Base-by-base conservation (phyloP, 352 stramenopile species). In the Pythium brassicae region DNA sequence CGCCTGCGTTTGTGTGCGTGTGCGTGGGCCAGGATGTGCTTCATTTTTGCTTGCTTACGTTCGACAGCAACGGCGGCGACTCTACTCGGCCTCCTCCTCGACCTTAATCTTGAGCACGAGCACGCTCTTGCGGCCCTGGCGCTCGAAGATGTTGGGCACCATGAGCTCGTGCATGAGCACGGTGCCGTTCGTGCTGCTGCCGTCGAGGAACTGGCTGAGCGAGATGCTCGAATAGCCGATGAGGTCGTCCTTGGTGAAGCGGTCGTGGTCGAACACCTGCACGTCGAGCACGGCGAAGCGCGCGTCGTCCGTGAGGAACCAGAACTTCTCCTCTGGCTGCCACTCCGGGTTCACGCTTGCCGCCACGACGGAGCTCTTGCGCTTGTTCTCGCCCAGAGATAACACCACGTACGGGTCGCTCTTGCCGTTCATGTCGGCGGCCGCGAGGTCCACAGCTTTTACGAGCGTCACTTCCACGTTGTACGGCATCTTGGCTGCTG, bases 341-440 rank as follows among this genome's bases (percentile, higher is more conserved):
- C 84, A 94, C 50, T 79, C 71, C 9, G 83, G 81, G 44, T 88
- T 86, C 19, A 94, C 57, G 40, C 79, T 76, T 44, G 68, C 71
- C 14, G 61, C 50, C 42, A 88, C 71, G 40, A 74, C 68, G 42
- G 81, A 86, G 68, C 76, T 89, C 66, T 86, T 87, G 59, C 83
- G 83, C 56, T 68, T 86, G 39, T 69, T 72, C 44, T 69, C 71
- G 54, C 76, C 74, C 29, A 92, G 57, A 46, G 86, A 84, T 62
- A 94, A 88, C 25, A 82, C 67, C 40, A 92, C 70, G 62, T 94
- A 92, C 55, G 83, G 83, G 62, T 94, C 84, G 57, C 78, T 90
- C 71, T 94, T 94, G 67, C 84, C 82, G 61, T 86, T 87, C 37
- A 83, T 85, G 74, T 94, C 84, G 61, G 79, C 81, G 14, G 78